Evolutionary conservation across 495 filamentous ascomycete genomes (phyloP), one percentile per base, ranked within the genome.

Genomic region (Aspergillus coremiiformis): DNA sequence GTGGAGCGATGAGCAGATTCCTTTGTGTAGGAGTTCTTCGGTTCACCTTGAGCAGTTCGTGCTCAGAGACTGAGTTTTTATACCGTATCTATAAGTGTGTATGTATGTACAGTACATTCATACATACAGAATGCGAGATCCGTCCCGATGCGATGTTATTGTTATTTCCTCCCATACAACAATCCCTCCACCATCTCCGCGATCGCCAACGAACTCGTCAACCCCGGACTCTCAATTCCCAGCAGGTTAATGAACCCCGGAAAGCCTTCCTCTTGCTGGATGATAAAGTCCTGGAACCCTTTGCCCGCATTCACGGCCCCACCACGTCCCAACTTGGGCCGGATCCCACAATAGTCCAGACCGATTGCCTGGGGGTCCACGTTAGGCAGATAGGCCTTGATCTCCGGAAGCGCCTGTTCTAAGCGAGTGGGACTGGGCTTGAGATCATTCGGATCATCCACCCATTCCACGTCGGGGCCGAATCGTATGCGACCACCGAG

Each of bases 381-480:
- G 10, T 66, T 71, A 0, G 93, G 93, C 24, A 97, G 69, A 64
- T 95, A 98, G 8, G 78, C 74, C 59, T 77, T 69, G 45, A 98
- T 95, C 66, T 86, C 87, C 14, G 72, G 69, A 0, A 92, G 59
- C 0, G 92, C 90, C 47, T 79, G 72, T n/a, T 65, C 55, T 46
- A 95, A 68, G 2, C 86, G 71, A n/a, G 71, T 69, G 35, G 71
- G 66, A n/a, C 68, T 77, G 8, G 78, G 75, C 26, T 66, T 68
- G 32, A 82, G 68, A 56, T 85, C 81, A 22, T 57, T 67, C 0
- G 85, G 78, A 32, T 80, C 77, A 37, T 81, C 74, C 1, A 94
- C 82, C 93, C 94, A 97, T 66, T 97, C 90, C 11, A 96, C 88
- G 60, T 98, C 93, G 0, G 93, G 93, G 0, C 93, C 93, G 63